These are phyloP conservation scores for Colletotrichum eremochloae DNA, from an alignment of 2,329 filamentous ascomycete species.

Conservation along the genomic window DNA sequence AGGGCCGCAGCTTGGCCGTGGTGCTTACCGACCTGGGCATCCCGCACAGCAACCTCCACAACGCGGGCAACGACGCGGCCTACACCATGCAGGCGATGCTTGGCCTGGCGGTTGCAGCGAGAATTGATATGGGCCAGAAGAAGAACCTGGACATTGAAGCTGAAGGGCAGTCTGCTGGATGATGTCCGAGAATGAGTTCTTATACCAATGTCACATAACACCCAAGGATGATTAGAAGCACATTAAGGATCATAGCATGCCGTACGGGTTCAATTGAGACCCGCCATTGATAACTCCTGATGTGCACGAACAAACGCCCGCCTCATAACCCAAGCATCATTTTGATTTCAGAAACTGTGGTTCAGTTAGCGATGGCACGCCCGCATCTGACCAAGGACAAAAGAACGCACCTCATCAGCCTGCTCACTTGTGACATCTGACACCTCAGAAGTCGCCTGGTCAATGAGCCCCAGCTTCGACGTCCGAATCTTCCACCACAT, in stretches of 20 bases:
- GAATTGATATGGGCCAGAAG: background rate
- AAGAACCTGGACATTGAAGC: background rate
- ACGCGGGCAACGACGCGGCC: constrained; percentile 42
- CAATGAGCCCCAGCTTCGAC: constrained; percentile 79
- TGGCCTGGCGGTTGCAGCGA: constrained; percentile 45
- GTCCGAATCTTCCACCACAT: constrained; percentile 84
- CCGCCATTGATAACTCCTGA: background rate
- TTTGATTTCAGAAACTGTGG: constrained; percentile 37
- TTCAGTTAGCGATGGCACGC: background rate
- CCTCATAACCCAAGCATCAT: constrained; percentile 6
- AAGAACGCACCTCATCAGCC: constrained; percentile 69
- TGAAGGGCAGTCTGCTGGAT: background rate
- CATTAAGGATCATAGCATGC: background rate
- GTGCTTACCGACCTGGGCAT: constrained; percentile 63
- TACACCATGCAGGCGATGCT: constrained; percentile 44
- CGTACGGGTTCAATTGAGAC: background rate
- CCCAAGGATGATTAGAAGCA: background rate
- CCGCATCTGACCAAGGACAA: background rate
- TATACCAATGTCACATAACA: background rate
- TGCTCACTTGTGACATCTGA: constrained; percentile 79
- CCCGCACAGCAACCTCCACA: constrained; percentile 39
- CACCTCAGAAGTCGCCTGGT: constrained; percentile 69
- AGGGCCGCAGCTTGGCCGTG: constrained; percentile 68
- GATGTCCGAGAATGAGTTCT: background rate
- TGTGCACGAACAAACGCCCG: constrained; percentile 11